Evolutionary conservation across 805 yeast genomes (phyloP), one percentile per base, ranked within the genome.

Genomic region (Nakazawaea populi): DNA sequence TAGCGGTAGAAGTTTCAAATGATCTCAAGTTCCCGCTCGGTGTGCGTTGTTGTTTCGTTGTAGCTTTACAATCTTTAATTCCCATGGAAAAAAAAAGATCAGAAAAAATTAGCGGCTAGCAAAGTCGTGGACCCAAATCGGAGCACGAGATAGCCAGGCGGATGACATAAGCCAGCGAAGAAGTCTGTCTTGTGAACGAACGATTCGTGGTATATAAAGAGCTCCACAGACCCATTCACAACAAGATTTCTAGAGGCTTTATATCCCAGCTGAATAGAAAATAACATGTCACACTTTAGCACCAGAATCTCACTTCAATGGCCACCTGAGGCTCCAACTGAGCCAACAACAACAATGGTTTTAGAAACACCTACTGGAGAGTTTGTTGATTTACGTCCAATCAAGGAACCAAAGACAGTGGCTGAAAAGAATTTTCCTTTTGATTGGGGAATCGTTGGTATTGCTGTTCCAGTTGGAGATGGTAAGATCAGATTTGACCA

Each of bases 371-470:
- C 75, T 1, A 55, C 60, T 1, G 69, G 67, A 3, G 69, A 71
- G 52, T 80, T 73, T 58, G 79, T 79, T 12, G 85, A 80, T 36
- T 52, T 75, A 42, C 64, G 80, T 54, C 70, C 73, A 12, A 57
- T 67, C 14, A 59, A 60, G 44, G 56, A 56, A n/a, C 64, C 67
- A 31, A 32, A 47, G 5, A 58, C 59, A 3, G 58, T 57, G 2
- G 56, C 58, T 5, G 68, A 63, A 44, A 57, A 57, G 14, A 56
- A 54, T n/a, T 73, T 72, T 56, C 77, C 77, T 27, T 79, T 79
- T 55, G 82, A 82, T 57, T 79, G 85, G 84, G 79, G 74, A 1
- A 76, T 80, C 63, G 74, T 76, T 4, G 87, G 88, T 2, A 61
- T 60, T 1, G 79, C 78, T 47, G 65, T 65, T 12, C 62, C 65